Base-by-base conservation (phyloP, 345 rosid genomes). In the Linum trigynum region DNA sequence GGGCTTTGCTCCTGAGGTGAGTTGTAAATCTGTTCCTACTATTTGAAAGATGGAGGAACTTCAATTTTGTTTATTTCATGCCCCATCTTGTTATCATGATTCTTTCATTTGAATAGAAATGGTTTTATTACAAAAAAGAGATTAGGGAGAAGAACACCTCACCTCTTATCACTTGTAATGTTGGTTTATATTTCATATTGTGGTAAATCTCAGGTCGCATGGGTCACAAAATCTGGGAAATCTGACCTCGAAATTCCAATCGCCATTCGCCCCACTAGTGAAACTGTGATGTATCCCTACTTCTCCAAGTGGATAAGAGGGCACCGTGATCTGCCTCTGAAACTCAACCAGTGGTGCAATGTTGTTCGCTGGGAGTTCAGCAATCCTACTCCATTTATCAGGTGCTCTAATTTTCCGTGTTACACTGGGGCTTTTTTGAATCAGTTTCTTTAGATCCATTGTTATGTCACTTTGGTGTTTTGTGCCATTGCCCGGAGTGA, bases 291-390 rank as follows among this genome's bases (percentile, higher is more conserved):
- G 99, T 86, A 90, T 76, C 99, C 99, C 43, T 92, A 81, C 82
- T 94, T 77, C 75, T 85, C 97, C 65, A 94, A 94, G 80, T 92
- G 99, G 99, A 88, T 94, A 50, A 85, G 99, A 75, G 95, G 99
- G 5, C 99, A 90, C 73, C 89, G 97, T 39, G 99, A 94, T 77
- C 78, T 94, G 77, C 99, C 99, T 68, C 71, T 94, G 83, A 90
- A 77, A 78, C 96, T 86, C 66, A 94, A 94, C 63, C 99, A 94
- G 67, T 94, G 99, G 99, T 94, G 99, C 83, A 94, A 94, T 81
- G 97, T 94, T 71, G 99, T 94, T 68, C 84, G 99, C 71, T 90
- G 97, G 99, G 96, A 90, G 68, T 94, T 94, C 73, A 94, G 95
- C 85, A 82, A 94, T 75, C 99, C 99, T n/a, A 94, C 99, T 35